A percentile compares a stretch with the other conserved stretches of the same genome.
Evolutionary conservation across 2,329 filamentous ascomycete species (phyloP).

Genomic region (Pseudocercospora pini-densiflorae): DNA sequence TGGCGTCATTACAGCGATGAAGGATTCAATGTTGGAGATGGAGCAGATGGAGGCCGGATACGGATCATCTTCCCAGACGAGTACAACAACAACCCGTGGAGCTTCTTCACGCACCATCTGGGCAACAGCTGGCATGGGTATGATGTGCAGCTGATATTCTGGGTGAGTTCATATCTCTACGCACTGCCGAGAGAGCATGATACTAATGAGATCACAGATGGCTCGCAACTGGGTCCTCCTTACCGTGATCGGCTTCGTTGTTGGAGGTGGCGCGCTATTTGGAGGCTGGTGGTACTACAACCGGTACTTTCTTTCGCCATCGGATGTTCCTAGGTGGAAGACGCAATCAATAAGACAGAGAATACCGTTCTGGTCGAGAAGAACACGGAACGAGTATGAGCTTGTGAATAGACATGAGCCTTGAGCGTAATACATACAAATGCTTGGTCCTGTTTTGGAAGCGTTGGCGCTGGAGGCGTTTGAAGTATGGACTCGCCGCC

Average conservation of each 20-base stretch:
- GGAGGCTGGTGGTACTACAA: conserved; percentile 57
- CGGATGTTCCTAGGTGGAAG: conserved; percentile 34
- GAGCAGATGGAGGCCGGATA: conserved; percentile 55
- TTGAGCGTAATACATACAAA: conserved; percentile 8
- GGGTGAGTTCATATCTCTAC: conserved; percentile 48
- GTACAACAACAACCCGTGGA: conserved; percentile 70
- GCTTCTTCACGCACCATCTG: conserved; percentile 70
- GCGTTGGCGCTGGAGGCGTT: conserved; percentile 25
- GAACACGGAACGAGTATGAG: conserved; percentile 37
- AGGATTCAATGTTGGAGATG: conserved; percentile 49
- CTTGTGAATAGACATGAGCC: conserved; percentile 38
- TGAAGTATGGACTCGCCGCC: not conserved
- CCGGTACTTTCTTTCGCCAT: conserved; percentile 41
- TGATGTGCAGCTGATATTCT: conserved; percentile 68
- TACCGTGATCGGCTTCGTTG: conserved; percentile 56
- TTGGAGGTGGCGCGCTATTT: conserved; percentile 54
- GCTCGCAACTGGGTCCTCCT: conserved; percentile 60
- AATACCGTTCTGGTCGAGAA: conserved; percentile 37
- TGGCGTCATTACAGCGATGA: conserved; percentile 73
- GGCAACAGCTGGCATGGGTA: conserved; percentile 69
- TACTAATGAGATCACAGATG: conserved; percentile 37
- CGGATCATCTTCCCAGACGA: conserved; percentile 72
- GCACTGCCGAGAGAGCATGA: not conserved
- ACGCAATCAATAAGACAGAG: conserved; percentile 27
- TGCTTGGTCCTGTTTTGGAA: conserved; percentile 17